Evolutionary conservation across 805 yeast species (phyloP).

Genomic region (Ogataea kodamae): DNA sequence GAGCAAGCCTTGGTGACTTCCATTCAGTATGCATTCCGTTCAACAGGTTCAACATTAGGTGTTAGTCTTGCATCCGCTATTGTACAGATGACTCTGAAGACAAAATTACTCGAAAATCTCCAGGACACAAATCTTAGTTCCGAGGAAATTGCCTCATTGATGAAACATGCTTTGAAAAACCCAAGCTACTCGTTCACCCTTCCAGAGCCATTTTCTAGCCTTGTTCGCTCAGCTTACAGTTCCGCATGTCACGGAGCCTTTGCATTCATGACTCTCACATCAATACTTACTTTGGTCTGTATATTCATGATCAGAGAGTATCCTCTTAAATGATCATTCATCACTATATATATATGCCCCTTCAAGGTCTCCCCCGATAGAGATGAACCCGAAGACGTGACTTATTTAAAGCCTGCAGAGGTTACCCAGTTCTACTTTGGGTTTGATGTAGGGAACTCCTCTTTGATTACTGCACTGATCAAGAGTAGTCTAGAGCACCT

Average conservation of each 20-base stretch:
- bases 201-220: slow-evolving; percentile 46
- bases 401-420: too few species aligned
- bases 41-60: slow-evolving; percentile 54
- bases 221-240: too few species aligned
- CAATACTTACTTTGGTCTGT: slow-evolving; percentile 10
- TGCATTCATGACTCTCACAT: slow-evolving; percentile 32
- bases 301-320: slow-evolving; percentile 12
- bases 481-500: too few species aligned
- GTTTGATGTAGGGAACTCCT: too few species aligned
- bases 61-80: slow-evolving; percentile 48
- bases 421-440: too few species aligned
- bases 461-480: too few species aligned
- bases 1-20: slow-evolving; percentile 85
- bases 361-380: too few species aligned
- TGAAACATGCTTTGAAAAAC: slow-evolving; percentile 16
- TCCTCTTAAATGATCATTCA: slow-evolving; percentile 14
- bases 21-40: slow-evolving; percentile 69
- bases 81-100: slow-evolving; percentile 32
- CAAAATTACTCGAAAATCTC: slow-evolving; percentile 13
- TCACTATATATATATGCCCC: slow-evolving; percentile 26
- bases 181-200: slow-evolving; percentile 35
- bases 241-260: slow-evolving; percentile 52
- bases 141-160: slow-evolving; percentile 11
- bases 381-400: too few species aligned
- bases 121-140: slow-evolving; percentile 6